Conservation (phyloP, 805 yeast genomes). For the Metschnikowia dekortorum region DNA sequence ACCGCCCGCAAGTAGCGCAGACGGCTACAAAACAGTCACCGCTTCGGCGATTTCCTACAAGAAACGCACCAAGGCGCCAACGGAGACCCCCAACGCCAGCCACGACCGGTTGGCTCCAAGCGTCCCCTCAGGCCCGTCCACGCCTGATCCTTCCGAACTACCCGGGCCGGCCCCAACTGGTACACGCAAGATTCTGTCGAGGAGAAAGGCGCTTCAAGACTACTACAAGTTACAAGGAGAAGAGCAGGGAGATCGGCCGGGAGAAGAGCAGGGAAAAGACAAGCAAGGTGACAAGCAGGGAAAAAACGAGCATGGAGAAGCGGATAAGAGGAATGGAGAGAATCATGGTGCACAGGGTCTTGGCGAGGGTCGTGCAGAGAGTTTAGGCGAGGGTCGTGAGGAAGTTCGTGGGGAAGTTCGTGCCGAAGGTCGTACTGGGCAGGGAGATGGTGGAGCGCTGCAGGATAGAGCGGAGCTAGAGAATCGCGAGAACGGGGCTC, state of each 20-base stretch:
- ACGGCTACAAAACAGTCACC: conserved; percentile 4
- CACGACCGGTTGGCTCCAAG: neutral
- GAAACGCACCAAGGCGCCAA: conserved; percentile 13
- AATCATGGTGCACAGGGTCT: too few relatives aligned
- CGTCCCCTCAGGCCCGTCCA: too few relatives aligned
- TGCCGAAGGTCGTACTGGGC: too few relatives aligned
- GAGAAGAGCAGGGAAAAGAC: neutral
- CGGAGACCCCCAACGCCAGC: neutral
- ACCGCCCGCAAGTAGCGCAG: neutral
- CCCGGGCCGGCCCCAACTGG: neutral
- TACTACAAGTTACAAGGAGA: conserved; percentile 31
- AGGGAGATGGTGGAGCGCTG: too few relatives aligned
- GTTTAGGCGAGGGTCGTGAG: too few relatives aligned
- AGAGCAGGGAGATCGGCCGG: neutral
- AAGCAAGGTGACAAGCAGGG: neutral
- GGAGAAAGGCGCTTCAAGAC: conserved; percentile 40
- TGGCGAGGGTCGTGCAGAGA: too few relatives aligned
- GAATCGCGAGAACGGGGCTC: too few relatives aligned
- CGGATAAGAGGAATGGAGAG: too few relatives aligned
- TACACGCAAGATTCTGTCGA: conserved; percentile 33
- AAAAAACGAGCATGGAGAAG: neutral
- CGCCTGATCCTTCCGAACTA: neutral
- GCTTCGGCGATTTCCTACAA: conserved; percentile 29
- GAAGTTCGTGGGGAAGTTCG: too few relatives aligned
- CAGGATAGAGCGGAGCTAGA: too few relatives aligned